Conservation (phyloP, 306 rosid genomes). For the Sesbania bispinosa region DNA sequence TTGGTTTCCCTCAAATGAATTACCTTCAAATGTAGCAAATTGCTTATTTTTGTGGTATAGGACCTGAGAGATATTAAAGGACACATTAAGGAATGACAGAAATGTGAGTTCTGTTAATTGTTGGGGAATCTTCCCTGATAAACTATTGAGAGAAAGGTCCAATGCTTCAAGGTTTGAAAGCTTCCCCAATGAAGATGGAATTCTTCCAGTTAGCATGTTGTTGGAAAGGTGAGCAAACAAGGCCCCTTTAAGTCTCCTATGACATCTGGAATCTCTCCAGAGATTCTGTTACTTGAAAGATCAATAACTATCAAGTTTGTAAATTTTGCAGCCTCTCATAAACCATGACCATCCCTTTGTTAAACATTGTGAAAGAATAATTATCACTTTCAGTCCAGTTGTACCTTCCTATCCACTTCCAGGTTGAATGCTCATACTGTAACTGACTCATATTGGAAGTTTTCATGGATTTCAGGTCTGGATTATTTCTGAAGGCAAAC, state of each 20-base stretch:
- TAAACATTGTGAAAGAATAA: background rate
- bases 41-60: constrained; percentile 1
- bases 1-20: too few relatives aligned
- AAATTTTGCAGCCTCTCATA: too few relatives aligned
- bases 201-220: constrained; percentile 6
- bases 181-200: constrained; percentile 16
- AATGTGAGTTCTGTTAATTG: constrained; percentile 7
- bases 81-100: constrained; percentile 9
- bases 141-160: too few relatives aligned
- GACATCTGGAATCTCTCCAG: too few relatives aligned
- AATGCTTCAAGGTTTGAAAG: constrained; percentile 11
- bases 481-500: background rate
- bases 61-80: constrained; percentile 7
- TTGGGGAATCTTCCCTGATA: too few relatives aligned
- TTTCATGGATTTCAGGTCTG: background rate
- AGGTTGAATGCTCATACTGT: background rate
- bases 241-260: too few relatives aligned
- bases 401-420: rapidly evolving
- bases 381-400: rapidly evolving
- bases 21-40: too few relatives aligned
- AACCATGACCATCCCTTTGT: constrained; percentile 17
- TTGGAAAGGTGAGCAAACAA: too few relatives aligned
- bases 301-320: too few relatives aligned
- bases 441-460: background rate
- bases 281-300: too few relatives aligned